Percentiles rank a stretch among this genome's conserved stretches.
phyloP scores from a whole-genome alignment of 225 moss, liverwort and hornwort species.

The Bryum argenteum region DNA sequence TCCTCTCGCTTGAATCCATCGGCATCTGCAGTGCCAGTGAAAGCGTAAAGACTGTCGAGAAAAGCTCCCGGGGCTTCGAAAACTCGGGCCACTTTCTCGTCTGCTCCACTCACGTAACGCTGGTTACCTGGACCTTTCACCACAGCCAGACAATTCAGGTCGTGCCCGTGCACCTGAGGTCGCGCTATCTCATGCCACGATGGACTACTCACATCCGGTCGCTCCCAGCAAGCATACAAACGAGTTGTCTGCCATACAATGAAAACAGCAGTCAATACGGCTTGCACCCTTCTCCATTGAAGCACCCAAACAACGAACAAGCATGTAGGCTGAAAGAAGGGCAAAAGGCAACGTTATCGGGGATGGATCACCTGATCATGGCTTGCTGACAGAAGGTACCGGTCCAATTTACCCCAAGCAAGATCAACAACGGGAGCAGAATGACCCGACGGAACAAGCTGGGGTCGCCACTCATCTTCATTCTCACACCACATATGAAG shows the following conservation, averaged over 20 bases:
- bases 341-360: no score
- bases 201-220: constrained; percentile 31
- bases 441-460: constrained; percentile 89
- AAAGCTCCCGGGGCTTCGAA: constrained; percentile 97
- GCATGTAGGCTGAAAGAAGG: no score
- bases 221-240: constrained; percentile 83
- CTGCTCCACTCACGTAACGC: constrained; percentile 86
- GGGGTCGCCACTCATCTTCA: constrained; percentile 79
- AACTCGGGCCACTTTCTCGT: constrained; percentile 94
- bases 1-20: constrained; percentile 72
- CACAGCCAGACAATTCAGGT: constrained; percentile 79
- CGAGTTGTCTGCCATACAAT: constrained; percentile 72
- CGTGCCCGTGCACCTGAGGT: constrained; percentile 98
- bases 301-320: no score
- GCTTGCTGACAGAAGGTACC: constrained; percentile 86
- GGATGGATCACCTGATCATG: constrained; percentile 75
- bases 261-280: constrained; percentile 7
- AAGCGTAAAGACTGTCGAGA: constrained; percentile 74
- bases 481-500: constrained; percentile 81
- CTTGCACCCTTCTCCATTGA: not conserved
- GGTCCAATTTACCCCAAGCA: constrained; percentile 80
- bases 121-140: constrained; percentile 79
- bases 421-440: constrained; percentile 81
- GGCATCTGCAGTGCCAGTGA: constrained; percentile 59
- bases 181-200: constrained; percentile 98